These are phyloP conservation scores for Hebeloma cylindrosporum DNA, from an alignment of 768 basidiomycete species.

Conservation along the genomic window DNA sequence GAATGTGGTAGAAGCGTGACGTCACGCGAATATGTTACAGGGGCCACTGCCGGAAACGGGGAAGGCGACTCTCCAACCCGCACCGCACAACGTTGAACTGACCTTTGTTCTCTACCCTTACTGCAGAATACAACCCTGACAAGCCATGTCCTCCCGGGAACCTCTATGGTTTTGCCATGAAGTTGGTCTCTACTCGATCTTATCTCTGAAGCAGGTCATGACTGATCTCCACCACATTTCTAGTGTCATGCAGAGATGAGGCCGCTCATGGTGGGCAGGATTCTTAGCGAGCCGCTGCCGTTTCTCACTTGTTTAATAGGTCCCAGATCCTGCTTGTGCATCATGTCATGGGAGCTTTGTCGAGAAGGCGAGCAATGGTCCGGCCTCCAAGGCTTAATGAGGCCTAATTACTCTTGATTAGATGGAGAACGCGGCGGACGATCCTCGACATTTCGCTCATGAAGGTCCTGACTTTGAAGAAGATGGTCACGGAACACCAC, in stretches of 20 bases:
- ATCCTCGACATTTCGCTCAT: conserved; percentile 68
- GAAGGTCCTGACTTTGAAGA: conserved; percentile 25
- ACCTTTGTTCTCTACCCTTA: conserved; percentile 5
- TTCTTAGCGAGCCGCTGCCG: conserved; percentile 1
- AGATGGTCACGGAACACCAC: conserved; percentile 28
- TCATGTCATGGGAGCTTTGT: conserved; percentile 82
- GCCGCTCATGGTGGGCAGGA: conserved; percentile 69
- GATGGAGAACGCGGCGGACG: conserved; percentile 75
- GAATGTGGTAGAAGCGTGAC: conserved; percentile 17
- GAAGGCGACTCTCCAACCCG: conserved; percentile 4
- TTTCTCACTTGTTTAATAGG: conserved; percentile 38
- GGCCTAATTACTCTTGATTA: conserved; percentile 33
- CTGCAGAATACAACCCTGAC: conserved; percentile 1
- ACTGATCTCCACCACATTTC: conserved; percentile 8
- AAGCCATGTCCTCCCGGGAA: conserved; percentile 65
- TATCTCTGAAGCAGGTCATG: conserved; percentile 5
- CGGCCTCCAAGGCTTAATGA: conserved; percentile 10
- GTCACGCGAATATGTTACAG: conserved; percentile 15
- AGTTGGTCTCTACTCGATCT: conserved; percentile 34
- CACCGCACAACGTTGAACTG: conserved; percentile 7
- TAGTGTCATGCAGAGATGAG: conserved; percentile 90
- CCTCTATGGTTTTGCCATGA: conserved; percentile 82
- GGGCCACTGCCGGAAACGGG: conserved; percentile 9
- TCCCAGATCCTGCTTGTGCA: conserved; percentile 80
- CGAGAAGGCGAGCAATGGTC: conserved; percentile 56